A percentile compares a stretch with the other conserved stretches of the same genome.
These are phyloP conservation scores for Mortierella claussenii DNA, from an alignment of 192 early-diverging fungal genomes.

Conservation along the genomic window DNA sequence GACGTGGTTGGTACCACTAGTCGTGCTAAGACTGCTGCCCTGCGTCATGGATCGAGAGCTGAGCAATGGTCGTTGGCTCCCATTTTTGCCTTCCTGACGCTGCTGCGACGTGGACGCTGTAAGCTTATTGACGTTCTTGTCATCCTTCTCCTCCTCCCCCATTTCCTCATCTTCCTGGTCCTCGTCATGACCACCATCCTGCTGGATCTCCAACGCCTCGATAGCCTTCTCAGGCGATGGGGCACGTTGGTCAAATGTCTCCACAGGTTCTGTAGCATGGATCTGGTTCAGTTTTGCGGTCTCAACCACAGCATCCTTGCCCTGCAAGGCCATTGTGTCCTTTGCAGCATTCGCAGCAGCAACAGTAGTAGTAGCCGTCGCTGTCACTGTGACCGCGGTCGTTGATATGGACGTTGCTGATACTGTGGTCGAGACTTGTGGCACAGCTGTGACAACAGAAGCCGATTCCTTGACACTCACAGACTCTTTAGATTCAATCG, in stretches of 20 bases:
- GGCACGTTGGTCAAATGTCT: background rate
- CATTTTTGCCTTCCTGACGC: too few species aligned
- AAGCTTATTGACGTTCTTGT: too few species aligned
- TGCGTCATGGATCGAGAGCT: too few species aligned
- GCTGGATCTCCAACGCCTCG: background rate
- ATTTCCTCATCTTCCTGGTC: too few species aligned
- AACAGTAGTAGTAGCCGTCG: background rate
- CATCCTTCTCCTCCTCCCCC: background rate
- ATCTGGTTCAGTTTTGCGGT: background rate
- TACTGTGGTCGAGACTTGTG: background rate
- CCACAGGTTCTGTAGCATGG: background rate
- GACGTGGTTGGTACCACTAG: too few species aligned
- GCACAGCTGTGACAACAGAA: background rate
- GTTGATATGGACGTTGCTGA: background rate
- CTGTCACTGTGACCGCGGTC: background rate
- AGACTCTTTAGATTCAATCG: slow-evolving; percentile 27
- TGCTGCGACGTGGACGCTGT: too few species aligned
- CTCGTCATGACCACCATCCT: background rate
- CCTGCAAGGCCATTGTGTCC: too few species aligned
- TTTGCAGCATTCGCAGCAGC: background rate
- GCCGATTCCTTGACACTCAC: slow-evolving; percentile 8
- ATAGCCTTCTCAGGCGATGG: background rate
- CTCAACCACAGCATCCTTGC: too few species aligned
- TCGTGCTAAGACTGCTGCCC: too few species aligned
- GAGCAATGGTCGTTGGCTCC: too few species aligned